Percentiles rank a stretch among this genome's conserved stretches.
phyloP scores from a whole-genome alignment of 2,329 filamentous ascomycete genomes.

The Didymosphaeria variabile region DNA sequence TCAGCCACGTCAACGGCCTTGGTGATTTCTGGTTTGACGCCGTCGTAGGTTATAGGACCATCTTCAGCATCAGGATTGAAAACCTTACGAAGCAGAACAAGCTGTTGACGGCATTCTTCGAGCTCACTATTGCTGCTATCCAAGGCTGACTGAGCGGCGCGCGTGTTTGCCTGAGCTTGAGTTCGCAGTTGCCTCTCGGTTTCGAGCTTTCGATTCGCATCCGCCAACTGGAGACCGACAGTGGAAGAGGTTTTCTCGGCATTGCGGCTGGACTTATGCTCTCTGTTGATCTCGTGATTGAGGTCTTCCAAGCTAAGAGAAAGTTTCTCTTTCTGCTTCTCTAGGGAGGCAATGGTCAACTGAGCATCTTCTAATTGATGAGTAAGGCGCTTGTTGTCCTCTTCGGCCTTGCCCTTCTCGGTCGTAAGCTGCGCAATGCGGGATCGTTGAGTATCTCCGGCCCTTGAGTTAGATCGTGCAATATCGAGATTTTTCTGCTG shows the following conservation, averaged over 20 bases:
- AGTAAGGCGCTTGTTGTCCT: constrained; percentile 80
- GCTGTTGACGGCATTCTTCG: constrained; percentile 78
- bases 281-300: constrained; percentile 88
- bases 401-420: constrained; percentile 84
- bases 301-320: constrained; percentile 88
- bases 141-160: constrained; percentile 79
- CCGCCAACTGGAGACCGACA: constrained; percentile 82
- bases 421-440: constrained; percentile 79
- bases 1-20: constrained; percentile 78
- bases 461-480: constrained; percentile 85
- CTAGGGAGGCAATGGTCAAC: constrained; percentile 79
- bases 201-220: constrained; percentile 88
- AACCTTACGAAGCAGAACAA: constrained; percentile 83
- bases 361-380: constrained; percentile 89
- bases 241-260: constrained; percentile 88
- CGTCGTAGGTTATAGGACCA: constrained; percentile 72
- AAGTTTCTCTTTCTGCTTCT: constrained; percentile 95
- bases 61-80: constrained; percentile 80
- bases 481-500: constrained; percentile 98
- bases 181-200: constrained; percentile 85
- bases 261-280: constrained; percentile 87
- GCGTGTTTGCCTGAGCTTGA: constrained; percentile 86
- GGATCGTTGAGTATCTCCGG: constrained; percentile 81
- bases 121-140: constrained; percentile 84
- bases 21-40: constrained; percentile 73